Evolutionary conservation across 176 grass and related monocot genomes (phyloP).

Genomic region (Tillandsia fasciculata): DNA sequence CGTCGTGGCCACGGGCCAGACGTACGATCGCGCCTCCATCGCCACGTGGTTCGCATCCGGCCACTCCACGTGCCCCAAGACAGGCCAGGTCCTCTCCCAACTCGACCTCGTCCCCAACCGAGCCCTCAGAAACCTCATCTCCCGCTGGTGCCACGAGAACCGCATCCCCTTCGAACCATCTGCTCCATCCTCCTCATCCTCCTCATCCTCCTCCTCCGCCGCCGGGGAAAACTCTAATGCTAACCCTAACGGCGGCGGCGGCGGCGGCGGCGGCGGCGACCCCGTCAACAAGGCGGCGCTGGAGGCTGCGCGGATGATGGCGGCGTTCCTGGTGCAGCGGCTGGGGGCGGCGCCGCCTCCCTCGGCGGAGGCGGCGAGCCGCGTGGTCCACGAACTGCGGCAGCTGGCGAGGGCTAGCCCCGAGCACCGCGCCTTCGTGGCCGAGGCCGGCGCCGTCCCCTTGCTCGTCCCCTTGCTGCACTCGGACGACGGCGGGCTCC

Average conservation of each 20-base stretch:
- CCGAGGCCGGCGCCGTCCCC: slow-evolving; percentile 64
- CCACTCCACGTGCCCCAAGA: slow-evolving; percentile 86
- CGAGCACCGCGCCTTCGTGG: slow-evolving; percentile 73
- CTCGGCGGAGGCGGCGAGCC: slow-evolving; percentile 51
- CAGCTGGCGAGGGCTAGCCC: slow-evolving; percentile 63
- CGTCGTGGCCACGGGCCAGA: slow-evolving; percentile 75
- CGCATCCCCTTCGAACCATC: slow-evolving; percentile 36
- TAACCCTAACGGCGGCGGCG: slow-evolving; percentile 14
- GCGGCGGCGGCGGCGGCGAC: slow-evolving; percentile 26
- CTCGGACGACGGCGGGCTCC: slow-evolving; percentile 53
- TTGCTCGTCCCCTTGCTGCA: slow-evolving; percentile 67
- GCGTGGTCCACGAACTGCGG: slow-evolving; percentile 83
- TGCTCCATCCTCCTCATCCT: slow-evolving; percentile 2
- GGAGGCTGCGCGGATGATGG: slow-evolving; percentile 87
- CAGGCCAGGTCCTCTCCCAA: slow-evolving; percentile 46
- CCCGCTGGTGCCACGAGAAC: slow-evolving; percentile 86
- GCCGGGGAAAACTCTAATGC: too few species aligned
- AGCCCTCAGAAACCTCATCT: slow-evolving; percentile 80
- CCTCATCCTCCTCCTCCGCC: too few species aligned
- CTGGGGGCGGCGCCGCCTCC: slow-evolving; percentile 27
- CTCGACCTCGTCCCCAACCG: slow-evolving; percentile 67
- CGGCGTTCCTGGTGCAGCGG: slow-evolving; percentile 68
- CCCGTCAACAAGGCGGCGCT: slow-evolving; percentile 71
- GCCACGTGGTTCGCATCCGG: slow-evolving; percentile 61
- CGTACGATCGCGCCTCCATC: slow-evolving; percentile 83